Base-by-base conservation (phyloP, 2,329 filamentous ascomycete genomes). In the Anthostomella pinea region DNA sequence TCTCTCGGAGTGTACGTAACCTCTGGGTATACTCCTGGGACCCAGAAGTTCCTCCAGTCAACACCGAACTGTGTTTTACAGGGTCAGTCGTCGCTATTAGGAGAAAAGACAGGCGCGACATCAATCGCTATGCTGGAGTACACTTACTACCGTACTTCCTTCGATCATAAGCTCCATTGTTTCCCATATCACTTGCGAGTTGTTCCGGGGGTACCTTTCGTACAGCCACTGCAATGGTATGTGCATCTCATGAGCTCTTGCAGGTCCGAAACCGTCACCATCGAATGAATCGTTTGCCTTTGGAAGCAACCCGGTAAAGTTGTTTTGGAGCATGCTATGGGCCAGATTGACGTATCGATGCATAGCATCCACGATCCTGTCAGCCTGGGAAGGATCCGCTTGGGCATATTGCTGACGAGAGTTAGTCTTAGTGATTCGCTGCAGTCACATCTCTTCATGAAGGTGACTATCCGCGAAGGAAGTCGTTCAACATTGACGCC, bases 311-410 rank as follows among this genome's bases (percentile, higher is more conserved):
- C 77, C 77, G 2, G 66, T 67, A 28, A 68, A 69, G 45, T 77
- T 67, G 38, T 77, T 54, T 36, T 63, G 58, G 13, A 81, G 63
- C 76, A 81, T 81, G 20, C 53, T 56, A 44, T 79, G 65, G 49
- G 70, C 69, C 3, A 80, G 54, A 4, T 57, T 49, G 23, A 73
- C 56, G 46, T 76, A 80, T 16, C 57, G 60, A 43, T 75, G 65
- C 58, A 79, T 66, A 0, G 72, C 62, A 34, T 66, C 54, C 1
- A 79, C 56, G 22, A 78, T 69, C 24, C 59, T 60, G 3, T 62
- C 54, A 2, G 62, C 60, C 41, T 68, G 60, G 2, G 56, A 55
- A 10, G 60, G 45, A 25, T 77, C 68, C 3, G 70, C 74, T 43
- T 77, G 70, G 4, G 67, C 67, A 16, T 72, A 62, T 48, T 70